Base-by-base conservation (phyloP, 352 stramenopile species). In the Phytopythium helicoides region DNA sequence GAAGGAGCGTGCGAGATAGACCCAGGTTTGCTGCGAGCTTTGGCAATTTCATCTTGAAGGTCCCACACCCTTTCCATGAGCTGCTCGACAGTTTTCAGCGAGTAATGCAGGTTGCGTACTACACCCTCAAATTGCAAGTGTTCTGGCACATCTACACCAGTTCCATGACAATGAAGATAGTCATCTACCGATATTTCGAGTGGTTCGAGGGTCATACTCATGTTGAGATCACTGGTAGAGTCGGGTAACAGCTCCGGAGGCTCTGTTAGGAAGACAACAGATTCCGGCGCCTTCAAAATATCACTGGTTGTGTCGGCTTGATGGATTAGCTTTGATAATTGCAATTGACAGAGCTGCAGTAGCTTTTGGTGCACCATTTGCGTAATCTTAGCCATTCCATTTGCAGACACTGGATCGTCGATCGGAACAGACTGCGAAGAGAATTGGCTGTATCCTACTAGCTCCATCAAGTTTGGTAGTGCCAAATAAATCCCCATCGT, bases 101-200 rank as follows among this genome's bases (percentile, higher is more conserved):
- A 59, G 21, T 73, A 81, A 37, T 67, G 76, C 16, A 84, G 47
- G 37, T 89, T 78, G 3, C 81, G 73, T 44, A 92, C 67, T n/a
- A 85, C 60, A 1, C 78, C 78, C 6, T 85, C 72, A 33, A 73
- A 68, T 23, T 75, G 77, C 18, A 92, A 66, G 53, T 81, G 87
- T 52, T 69, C 66, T 0, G 78, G 81, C 0, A 87, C 62, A 25
- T 76, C 52, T 0, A 26, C 12, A 23, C 59, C 56, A 19, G 67
- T 55, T 22, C 76, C 81, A 39, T 38, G 48, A 3, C 74, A 62
- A 9, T 51, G 14, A 11, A 90, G 54, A 34, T 83, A 78, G 28
- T 87, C 76, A 21, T 19, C 22, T 25, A 26, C 36, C 2, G 22
- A 38, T 16, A 47, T 25, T 23, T 19, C 39, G 16, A 62, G 35